These are phyloP conservation scores for Pseudotulostoma volvatum DNA, from an alignment of 495 filamentous ascomycete species.

Conservation along the genomic window DNA sequence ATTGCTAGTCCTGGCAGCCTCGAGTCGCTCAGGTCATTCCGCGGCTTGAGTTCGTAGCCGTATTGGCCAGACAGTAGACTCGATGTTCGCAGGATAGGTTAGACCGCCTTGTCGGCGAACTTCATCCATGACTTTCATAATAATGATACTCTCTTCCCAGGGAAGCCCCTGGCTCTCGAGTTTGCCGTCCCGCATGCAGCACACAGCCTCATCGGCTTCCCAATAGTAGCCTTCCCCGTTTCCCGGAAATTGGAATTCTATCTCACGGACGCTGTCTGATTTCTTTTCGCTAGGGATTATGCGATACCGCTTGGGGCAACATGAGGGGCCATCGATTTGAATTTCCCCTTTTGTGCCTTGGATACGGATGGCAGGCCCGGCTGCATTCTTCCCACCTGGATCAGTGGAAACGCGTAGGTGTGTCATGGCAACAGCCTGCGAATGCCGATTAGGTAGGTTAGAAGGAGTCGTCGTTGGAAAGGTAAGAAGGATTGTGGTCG, in stretches of 20 bases:
- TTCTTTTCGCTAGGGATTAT: conserved; percentile 32
- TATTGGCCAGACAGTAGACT: conserved; percentile 51
- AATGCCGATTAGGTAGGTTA: conserved; percentile 19
- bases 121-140: conserved; percentile 93
- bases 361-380: conserved; percentile 59
- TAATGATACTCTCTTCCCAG: conserved; percentile 72
- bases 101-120: conserved; percentile 62
- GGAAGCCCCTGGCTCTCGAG: conserved; percentile 56
- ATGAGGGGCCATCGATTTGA: conserved; percentile 60
- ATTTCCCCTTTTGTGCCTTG: conserved; percentile 80
- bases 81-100: conserved; percentile 66
- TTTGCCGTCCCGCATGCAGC: conserved; percentile 70
- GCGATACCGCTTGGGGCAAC: conserved; percentile 48
- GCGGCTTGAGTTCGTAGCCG: conserved; percentile 15
- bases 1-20: too few species aligned
- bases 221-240: conserved; percentile 81
- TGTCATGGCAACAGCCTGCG: conserved; percentile 67
- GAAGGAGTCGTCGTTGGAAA: conserved; percentile 50
- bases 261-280: conserved; percentile 33
- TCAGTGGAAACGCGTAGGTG: conserved; percentile 51
- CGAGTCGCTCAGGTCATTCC: too few species aligned
- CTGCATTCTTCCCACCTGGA: conserved; percentile 42
- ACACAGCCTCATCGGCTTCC: conserved; percentile 83
- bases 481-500: conserved; percentile 59
- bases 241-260: conserved; percentile 47